phyloP scores from a whole-genome alignment of 768 basidiomycete species.

The Gyrodon lividus region DNA sequence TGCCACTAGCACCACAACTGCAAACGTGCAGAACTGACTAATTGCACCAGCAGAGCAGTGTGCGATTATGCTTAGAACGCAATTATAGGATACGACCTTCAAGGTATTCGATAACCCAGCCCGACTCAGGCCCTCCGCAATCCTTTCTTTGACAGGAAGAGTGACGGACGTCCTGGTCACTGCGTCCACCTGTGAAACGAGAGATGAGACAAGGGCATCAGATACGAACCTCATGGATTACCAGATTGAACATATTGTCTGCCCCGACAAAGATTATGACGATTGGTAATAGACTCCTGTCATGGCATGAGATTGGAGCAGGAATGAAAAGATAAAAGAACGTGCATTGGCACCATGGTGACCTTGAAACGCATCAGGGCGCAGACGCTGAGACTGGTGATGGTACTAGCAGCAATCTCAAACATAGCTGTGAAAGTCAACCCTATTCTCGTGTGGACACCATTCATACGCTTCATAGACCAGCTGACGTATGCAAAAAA shows the following conservation, averaged over 20 bases:
- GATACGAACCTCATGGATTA: slow-evolving; percentile 37
- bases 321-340: slow-evolving; percentile 10
- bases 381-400: slow-evolving; percentile 92
- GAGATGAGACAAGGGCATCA: slow-evolving; percentile 23
- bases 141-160: slow-evolving; percentile 85
- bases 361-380: slow-evolving; percentile 86
- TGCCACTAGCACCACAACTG: slow-evolving; percentile 89
- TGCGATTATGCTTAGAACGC: slow-evolving; percentile 73
- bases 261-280: slow-evolving; percentile 94
- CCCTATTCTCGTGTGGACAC: slow-evolving; percentile 88
- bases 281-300: slow-evolving; percentile 85
- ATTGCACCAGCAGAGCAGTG: slow-evolving; percentile 77
- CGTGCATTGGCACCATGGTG: slow-evolving; percentile 86
- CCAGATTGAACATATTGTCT: slow-evolving; percentile 96
- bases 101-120: slow-evolving; percentile 91
- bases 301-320: slow-evolving; percentile 7
- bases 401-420: slow-evolving; percentile 87
- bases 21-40: slow-evolving; percentile 90
- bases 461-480: slow-evolving; percentile 73
- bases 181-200: slow-evolving; percentile 66
- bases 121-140: slow-evolving; percentile 84
- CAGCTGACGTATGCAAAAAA: slow-evolving; percentile 76
- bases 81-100: slow-evolving; percentile 86
- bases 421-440: slow-evolving; percentile 91
- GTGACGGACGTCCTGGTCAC: slow-evolving; percentile 84